phyloP scores from a whole-genome alignment of 495 filamentous ascomycete genomes.

The Stereocaulon alpinum region DNA sequence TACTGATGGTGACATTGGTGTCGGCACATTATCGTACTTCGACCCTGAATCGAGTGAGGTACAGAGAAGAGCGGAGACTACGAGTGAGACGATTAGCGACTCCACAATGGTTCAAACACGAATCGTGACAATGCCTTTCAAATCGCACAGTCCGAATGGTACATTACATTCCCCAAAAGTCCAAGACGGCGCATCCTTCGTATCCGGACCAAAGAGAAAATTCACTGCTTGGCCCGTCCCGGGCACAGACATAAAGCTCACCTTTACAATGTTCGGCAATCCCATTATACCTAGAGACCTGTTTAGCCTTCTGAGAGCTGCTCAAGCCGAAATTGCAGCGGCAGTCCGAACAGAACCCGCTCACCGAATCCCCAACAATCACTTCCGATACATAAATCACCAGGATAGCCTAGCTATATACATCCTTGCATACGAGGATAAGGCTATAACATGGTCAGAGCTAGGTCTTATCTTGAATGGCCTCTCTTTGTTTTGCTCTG shows the following conservation, averaged over 20 bases:
- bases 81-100: neutral
- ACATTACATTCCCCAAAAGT: neutral
- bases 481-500: neutral
- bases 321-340: neutral
- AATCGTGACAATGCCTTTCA: neutral
- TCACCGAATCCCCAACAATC: neutral
- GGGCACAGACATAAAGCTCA: neutral
- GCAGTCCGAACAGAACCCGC: neutral
- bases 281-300: neutral
- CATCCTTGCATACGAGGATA: neutral
- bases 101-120: neutral
- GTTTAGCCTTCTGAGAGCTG: neutral
- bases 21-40: conserved; percentile 2
- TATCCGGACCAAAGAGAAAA: neutral
- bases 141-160: neutral
- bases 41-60: neutral
- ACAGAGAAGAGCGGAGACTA: neutral
- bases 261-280: neutral
- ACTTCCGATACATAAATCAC: neutral
- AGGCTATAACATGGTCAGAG: neutral
- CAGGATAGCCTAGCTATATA: neutral
- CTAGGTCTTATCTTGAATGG: neutral
- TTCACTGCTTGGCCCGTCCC: neutral
- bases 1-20: neutral
- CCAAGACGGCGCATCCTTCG: neutral